These are phyloP conservation scores for Aspergillus viridinutans DNA, from an alignment of 2,329 filamentous ascomycete genomes.

Conservation along the genomic window DNA sequence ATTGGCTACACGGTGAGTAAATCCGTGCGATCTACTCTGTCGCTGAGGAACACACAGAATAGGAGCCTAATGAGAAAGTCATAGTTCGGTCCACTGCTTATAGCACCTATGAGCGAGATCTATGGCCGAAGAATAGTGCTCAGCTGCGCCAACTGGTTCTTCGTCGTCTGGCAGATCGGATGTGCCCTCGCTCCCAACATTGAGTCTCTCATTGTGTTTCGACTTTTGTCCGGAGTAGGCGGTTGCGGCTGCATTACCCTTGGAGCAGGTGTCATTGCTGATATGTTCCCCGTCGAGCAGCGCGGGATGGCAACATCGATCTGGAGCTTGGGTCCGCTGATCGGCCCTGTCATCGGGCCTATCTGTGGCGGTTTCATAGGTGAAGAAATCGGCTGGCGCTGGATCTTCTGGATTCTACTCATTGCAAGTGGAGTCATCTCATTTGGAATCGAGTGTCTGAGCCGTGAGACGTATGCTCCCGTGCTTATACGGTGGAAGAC, in stretches of 20 bases:
- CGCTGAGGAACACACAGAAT: neutral
- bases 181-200: conserved; percentile 56
- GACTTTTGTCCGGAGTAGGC: conserved; percentile 56
- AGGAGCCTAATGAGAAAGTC: neutral
- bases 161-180: conserved; percentile 60
- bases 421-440: conserved; percentile 35
- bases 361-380: conserved; percentile 40
- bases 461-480: conserved; percentile 23
- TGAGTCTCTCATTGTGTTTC: conserved; percentile 55
- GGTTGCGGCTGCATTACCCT: conserved; percentile 36
- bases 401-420: conserved; percentile 45
- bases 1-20: conserved; percentile 25
- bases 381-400: conserved; percentile 42
- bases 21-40: neutral
- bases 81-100: conserved; percentile 55
- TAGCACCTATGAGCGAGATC: conserved; percentile 63
- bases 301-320: conserved; percentile 42
- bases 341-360: conserved; percentile 33
- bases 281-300: conserved; percentile 40
- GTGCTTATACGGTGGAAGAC: conserved; percentile 26
- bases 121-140: conserved; percentile 60
- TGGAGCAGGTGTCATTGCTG: conserved; percentile 45
- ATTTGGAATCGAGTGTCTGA: conserved; percentile 14
- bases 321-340: conserved; percentile 37
- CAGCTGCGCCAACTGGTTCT: conserved; percentile 53